Evolutionary conservation across 257 asterid species (phyloP).

Genomic region (Solanum peruvianum): DNA sequence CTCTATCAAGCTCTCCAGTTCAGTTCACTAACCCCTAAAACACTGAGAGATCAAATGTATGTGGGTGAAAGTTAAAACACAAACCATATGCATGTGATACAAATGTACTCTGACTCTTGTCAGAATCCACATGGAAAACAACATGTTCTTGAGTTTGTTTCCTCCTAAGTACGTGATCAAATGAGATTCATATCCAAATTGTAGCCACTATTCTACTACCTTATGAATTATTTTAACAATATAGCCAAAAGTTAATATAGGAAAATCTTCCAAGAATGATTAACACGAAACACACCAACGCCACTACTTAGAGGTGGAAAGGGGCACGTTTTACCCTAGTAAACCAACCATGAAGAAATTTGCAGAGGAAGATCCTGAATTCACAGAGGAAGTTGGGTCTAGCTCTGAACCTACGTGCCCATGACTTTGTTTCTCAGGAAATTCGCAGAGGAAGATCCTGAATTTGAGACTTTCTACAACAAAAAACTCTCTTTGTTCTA

Average conservation of each 20-base stretch:
- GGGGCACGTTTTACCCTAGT: background rate
- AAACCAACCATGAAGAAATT: background rate
- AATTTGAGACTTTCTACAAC: background rate
- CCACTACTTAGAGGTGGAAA: background rate
- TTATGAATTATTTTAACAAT: background rate
- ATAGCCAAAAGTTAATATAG: background rate
- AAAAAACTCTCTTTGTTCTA: background rate
- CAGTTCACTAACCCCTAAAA: background rate
- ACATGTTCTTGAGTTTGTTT: background rate
- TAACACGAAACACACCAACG: background rate
- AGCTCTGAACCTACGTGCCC: background rate
- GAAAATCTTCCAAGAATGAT: background rate
- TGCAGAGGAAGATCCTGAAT: too few species aligned
- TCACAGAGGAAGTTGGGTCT: too few species aligned
- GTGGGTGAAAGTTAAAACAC: background rate
- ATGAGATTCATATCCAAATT: background rate
- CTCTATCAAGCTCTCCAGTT: background rate
- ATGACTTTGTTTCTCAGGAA: background rate
- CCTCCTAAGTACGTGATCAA: background rate
- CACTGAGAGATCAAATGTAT: background rate
- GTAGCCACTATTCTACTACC: background rate
- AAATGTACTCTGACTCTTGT: background rate
- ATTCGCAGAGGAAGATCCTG: background rate
- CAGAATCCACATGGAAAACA: background rate
- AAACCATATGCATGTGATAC: background rate